A percentile compares a stretch with the other conserved stretches of the same genome.
Conservation (phyloP, 495 filamentous ascomycete species). For the Hypoxylon cercidicola region DNA sequence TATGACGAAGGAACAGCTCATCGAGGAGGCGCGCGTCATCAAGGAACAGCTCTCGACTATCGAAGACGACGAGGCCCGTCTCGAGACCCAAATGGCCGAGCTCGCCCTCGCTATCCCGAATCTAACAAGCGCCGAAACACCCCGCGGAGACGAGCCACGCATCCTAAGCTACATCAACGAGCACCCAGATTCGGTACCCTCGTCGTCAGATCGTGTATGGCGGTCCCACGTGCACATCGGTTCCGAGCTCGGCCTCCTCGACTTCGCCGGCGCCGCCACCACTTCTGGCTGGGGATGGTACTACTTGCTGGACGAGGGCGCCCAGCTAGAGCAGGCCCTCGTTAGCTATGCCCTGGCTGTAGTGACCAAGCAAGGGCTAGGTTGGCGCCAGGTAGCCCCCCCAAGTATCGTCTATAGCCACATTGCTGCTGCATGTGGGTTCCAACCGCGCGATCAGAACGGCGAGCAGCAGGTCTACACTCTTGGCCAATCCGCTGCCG, state of each 20-base stretch:
- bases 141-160: slow-evolving; percentile 68
- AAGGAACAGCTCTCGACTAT: slow-evolving; percentile 72
- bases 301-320: slow-evolving; percentile 87
- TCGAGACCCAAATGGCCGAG: slow-evolving; percentile 73
- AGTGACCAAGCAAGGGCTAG: slow-evolving; percentile 66
- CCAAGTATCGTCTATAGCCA: slow-evolving; percentile 93
- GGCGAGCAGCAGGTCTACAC: slow-evolving; percentile 91
- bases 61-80: slow-evolving; percentile 65
- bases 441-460: slow-evolving; percentile 89
- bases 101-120: slow-evolving; percentile 88
- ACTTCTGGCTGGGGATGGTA: slow-evolving; percentile 98
- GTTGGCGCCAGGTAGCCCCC: slow-evolving; percentile 81
- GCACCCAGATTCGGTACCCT: slow-evolving; percentile 65
- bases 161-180: slow-evolving; percentile 78
- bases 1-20: slow-evolving; percentile 58
- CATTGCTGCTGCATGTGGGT: slow-evolving; percentile 89
- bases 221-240: slow-evolving; percentile 88
- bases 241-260: slow-evolving; percentile 78
- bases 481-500: slow-evolving; percentile 69
- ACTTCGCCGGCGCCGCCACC: slow-evolving; percentile 81
- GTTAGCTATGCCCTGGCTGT: slow-evolving; percentile 82
- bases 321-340: slow-evolving; percentile 90
- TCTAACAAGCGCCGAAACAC: slow-evolving; percentile 79
- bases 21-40: slow-evolving; percentile 73
- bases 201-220: slow-evolving; percentile 62